Percentiles rank a stretch among this genome's conserved stretches.
Evolutionary conservation across 768 basidiomycete species (phyloP).

Genomic region (Trametes elegans): DNA sequence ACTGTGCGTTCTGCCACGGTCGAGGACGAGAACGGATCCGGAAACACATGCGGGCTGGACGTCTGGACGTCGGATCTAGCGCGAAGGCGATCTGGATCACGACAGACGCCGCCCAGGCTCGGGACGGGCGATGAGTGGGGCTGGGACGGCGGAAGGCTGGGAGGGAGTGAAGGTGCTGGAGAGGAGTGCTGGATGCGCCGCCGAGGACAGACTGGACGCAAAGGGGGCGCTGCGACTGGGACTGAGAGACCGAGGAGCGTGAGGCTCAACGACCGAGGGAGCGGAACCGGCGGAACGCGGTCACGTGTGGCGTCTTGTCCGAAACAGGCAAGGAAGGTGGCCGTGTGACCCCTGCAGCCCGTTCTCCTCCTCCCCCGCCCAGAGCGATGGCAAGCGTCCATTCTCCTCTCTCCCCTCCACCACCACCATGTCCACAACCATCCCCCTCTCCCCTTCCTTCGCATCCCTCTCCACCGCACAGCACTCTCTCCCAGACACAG

Average conservation of each 20-base stretch:
- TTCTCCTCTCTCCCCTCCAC: background rate
- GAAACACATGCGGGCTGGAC: too few species aligned
- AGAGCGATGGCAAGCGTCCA: background rate
- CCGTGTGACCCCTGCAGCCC: background rate
- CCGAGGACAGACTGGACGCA: background rate
- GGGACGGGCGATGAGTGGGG: too few species aligned
- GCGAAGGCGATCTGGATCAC: constrained; percentile 3
- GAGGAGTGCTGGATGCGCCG: too few species aligned
- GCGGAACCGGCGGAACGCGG: constrained; percentile 11
- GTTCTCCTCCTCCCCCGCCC: background rate
- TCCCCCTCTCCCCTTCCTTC: constrained; percentile 16
- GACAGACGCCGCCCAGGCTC: background rate
- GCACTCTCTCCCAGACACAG: background rate
- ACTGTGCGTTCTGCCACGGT: too few species aligned
- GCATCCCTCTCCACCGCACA: constrained; percentile 6
- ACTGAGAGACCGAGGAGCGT: background rate
- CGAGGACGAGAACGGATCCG: too few species aligned
- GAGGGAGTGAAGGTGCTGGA: too few species aligned
- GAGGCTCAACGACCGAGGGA: background rate
- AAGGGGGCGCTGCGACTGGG: background rate
- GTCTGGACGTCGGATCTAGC: background rate
- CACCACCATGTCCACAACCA: constrained; percentile 14
- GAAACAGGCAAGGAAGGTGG: background rate
- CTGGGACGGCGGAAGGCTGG: too few species aligned
- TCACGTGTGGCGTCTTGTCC: constrained; percentile 10